Evolutionary conservation across 164 flowering plant species (phyloP), one percentile per base, ranked within the genome.

Genomic region (Malania oleifera): DNA sequence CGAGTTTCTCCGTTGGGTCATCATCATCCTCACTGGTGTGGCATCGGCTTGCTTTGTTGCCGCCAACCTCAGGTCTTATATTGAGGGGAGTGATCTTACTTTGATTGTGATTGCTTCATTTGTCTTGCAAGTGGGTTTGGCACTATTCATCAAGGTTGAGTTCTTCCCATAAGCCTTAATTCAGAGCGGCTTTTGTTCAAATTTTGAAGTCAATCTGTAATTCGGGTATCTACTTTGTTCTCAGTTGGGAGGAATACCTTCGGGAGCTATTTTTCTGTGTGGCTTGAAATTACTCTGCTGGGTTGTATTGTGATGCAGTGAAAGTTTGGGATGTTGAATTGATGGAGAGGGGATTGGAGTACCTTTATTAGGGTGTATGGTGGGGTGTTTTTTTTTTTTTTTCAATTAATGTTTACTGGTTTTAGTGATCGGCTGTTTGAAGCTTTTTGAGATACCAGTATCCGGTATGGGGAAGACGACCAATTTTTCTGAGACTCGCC

Each of bases 1-100:
- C 28, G 96, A 89, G 75, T 28, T 83, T 68, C 70, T 95, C 6
- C 82, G 96, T 5, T 95, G 99, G 99, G 53, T 78, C 65, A 73
- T 87, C 67, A 87, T 85, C 63, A 44, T 85, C 31, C 38, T 75
- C 11, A 63, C 81, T 43, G 96, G 91, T 56, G 73, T 61, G 7
- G 83, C 78, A 25, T 95, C 99, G 24, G 80, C 95, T 28, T 75
- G 78, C 76, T 95, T 95, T 79, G 88, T 95, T 38, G 75, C 85
- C 53, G 59, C 75, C 58, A 95, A 91, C 62, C 73, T 95, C 23
- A 79, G 67, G 63, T 68, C 93, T 27, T 81, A 61, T 53, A 34
- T 75, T 4, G 76, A 72, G 52, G 82, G 80, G 18, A 73, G 23
- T 61, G 86, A 95, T 65, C 68, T 81, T n/a, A 59, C 65, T 20